Base-by-base conservation (phyloP, 306 rosid species). In the Oxytropis ochrocephala region DNA sequence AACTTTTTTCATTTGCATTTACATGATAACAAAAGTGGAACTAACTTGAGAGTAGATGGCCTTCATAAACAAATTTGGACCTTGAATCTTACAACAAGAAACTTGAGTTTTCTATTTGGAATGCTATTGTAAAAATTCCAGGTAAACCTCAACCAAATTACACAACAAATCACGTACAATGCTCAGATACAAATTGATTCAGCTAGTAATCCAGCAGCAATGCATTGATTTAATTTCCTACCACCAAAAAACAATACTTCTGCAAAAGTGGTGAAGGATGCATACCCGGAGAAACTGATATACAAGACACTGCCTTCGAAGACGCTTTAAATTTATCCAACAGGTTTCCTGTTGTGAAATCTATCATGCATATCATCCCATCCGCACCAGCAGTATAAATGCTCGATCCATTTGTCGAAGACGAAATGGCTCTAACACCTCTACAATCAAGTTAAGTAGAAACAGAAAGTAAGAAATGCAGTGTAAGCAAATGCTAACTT, bases 281-380 rank as follows among this genome's bases (percentile, higher is more conserved):
- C 78, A 61, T 54, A 90, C 98, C 96, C 24, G 95, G 75, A 1
- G 98, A 94, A 81, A 94, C 86, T 67, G 86, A 78, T 75, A 90
- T 81, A 36, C 88, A 85, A 35, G 98, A 85, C 29, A 94, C 77
- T 52, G 92, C 91, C 85, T 90, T 90, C 10, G 96, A 59, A 43
- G 95, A 94, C 74, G 92, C 95, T 81, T 86, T 85, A 79, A 94
- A 87, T 81, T 84, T 94, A 78, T 80, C 84, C 85, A 75, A 65
- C 77, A 93, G 50, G 68, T 85, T 90, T 82, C 98, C 98, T 6
- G 96, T 73, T 76, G 69, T 27, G 8, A 84, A 79, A 73, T 94
- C 92, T 68, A 88, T 85, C 75, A 51, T 64, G 21, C 95, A 91
- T 58, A 88, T 51, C 90, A 87, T 87, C 67, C 99, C 99, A 85